A percentile compares a stretch with the other conserved stretches of the same genome.
Evolutionary conservation across 768 basidiomycete species (phyloP).

Genomic region (Holtermanniella nyarrowii): DNA sequence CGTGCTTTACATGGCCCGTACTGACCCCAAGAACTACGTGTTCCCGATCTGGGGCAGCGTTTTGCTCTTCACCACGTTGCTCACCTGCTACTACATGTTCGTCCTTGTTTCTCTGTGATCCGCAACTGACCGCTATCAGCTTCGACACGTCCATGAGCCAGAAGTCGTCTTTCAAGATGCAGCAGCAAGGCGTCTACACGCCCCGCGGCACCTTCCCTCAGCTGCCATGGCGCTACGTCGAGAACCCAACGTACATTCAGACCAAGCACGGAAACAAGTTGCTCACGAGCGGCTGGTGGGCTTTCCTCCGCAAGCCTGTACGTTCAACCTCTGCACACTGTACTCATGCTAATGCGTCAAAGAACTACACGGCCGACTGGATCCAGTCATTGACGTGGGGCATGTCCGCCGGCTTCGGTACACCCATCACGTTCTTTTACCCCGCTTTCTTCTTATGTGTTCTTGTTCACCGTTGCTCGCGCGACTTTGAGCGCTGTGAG

Average conservation of each 20-base stretch:
- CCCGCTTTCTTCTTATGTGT: constrained; percentile 83
- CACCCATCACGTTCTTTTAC: constrained; percentile 95
- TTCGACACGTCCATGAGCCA: constrained; percentile 95
- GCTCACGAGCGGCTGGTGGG: constrained; percentile 89
- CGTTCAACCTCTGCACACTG: constrained; percentile 23
- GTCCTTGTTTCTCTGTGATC: constrained; percentile 27
- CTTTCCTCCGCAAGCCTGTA: constrained; percentile 82
- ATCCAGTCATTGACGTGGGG: constrained; percentile 90
- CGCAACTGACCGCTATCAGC: constrained; percentile 41
- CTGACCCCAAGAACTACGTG: constrained; percentile 73
- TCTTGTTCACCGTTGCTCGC: constrained; percentile 75
- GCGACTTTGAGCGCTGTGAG: constrained; percentile 91
- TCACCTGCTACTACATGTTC: constrained; percentile 78
- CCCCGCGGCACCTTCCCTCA: constrained; percentile 92
- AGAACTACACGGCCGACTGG: constrained; percentile 90
- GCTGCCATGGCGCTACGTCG: constrained; percentile 65
- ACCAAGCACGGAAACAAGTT: constrained; percentile 92
- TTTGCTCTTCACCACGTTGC: constrained; percentile 60
- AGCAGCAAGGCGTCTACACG: constrained; percentile 73
- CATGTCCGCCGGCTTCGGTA: constrained; percentile 78
- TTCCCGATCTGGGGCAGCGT: constrained; percentile 71
- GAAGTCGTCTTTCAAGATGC: constrained; percentile 95
- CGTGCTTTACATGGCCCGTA: constrained; percentile 93
- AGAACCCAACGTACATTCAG: constrained; percentile 84
- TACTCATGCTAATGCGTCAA: neutral